Conservation (phyloP, 345 rosid genomes). For the Cardamine resedifolia region DNA sequence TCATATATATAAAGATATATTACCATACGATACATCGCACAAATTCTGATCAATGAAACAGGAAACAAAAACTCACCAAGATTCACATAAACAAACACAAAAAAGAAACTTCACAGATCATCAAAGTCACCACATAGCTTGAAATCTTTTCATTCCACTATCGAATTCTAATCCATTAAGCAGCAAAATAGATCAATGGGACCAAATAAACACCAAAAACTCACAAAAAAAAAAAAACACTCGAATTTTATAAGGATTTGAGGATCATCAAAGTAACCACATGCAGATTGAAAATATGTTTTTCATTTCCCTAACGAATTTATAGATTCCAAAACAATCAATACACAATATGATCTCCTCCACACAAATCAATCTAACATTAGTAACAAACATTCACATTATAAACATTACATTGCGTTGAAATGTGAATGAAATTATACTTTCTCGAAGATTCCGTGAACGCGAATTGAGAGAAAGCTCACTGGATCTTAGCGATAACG, state of each 20-base stretch:
- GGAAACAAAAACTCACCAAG: neutral
- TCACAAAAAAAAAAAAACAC: no score
- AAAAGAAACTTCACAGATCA: neutral
- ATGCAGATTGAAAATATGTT: neutral
- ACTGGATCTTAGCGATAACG: neutral
- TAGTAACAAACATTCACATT: neutral
- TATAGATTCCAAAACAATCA: neutral
- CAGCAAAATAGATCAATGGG: neutral
- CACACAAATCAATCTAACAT: conserved; percentile 8
- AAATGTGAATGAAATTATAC: neutral
- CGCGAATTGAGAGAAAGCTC: neutral
- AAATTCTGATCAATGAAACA: neutral
- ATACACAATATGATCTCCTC: neutral
- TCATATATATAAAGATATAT: neutral
- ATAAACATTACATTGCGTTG: neutral
- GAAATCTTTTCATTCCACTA: neutral
- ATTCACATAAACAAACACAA: neutral
- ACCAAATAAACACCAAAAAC: neutral
- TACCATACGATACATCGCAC: neutral
- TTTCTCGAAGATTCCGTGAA: neutral
- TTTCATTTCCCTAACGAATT: neutral
- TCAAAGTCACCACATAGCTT: neutral
- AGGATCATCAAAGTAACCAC: neutral
- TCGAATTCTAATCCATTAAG: neutral
- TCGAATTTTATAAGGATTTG: no score